Percentiles rank a stretch among this genome's conserved stretches.
phyloP scores from a whole-genome alignment of 345 rosid species.

The Linum lewisii region DNA sequence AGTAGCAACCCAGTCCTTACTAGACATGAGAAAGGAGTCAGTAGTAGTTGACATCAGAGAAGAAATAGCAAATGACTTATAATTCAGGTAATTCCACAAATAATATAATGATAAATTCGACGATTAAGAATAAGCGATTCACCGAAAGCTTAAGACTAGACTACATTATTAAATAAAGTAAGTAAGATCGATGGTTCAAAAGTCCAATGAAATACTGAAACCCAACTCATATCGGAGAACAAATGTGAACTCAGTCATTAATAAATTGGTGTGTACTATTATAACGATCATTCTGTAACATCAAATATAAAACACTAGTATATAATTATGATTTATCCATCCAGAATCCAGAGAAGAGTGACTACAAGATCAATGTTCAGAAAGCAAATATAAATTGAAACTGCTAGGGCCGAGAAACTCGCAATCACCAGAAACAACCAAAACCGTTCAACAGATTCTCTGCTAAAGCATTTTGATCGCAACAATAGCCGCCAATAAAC shows the following conservation, averaged over 20 bases:
- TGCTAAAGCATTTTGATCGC: neutral
- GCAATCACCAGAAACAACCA: neutral
- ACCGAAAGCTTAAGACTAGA: neutral
- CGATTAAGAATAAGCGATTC: neutral
- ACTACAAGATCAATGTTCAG: neutral
- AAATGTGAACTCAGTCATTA: neutral
- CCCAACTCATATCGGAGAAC: neutral
- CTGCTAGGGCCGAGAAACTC: neutral
- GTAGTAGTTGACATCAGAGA: no score
- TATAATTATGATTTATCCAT: neutral
- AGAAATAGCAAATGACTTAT: neutral
- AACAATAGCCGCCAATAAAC: neutral
- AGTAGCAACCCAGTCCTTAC: neutral
- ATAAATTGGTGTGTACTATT: no score
- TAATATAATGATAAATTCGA: neutral
- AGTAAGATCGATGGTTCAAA: neutral
- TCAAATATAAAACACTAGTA: neutral
- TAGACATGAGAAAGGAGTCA: neutral
- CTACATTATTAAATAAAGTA: neutral
- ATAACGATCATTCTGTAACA: neutral
- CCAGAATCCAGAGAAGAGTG: neutral
- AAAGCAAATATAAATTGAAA: no score
- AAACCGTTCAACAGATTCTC: neutral
- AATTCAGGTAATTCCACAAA: neutral
- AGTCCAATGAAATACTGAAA: neutral